Conservation (phyloP, 2,329 filamentous ascomycete genomes). For the Hypoxylon sp. region DNA sequence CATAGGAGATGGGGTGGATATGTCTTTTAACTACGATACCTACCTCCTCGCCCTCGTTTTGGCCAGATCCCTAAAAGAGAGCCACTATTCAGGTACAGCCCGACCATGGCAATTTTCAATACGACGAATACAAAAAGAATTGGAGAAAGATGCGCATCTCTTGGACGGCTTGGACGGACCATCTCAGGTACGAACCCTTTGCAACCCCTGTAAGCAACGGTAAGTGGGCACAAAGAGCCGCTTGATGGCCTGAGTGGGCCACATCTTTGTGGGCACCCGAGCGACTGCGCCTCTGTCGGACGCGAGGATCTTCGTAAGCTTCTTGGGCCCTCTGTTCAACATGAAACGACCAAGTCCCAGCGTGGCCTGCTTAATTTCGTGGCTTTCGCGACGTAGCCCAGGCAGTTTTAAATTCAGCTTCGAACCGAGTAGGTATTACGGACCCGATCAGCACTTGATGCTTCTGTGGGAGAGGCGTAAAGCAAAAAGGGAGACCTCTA, state of each 20-base stretch:
- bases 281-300: conserved; percentile 38
- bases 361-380: conserved; percentile 28
- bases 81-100: not conserved
- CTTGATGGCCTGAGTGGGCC: conserved; percentile 21
- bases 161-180: not conserved
- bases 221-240: conserved; percentile 17
- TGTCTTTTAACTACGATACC: conserved; percentile 27
- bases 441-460: conserved; percentile 13
- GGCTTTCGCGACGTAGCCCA: conserved; percentile 12
- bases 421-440: conserved; percentile 11
- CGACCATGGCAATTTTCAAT: conserved; percentile 16
- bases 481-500: conserved; percentile 3
- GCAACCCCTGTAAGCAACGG: not conserved
- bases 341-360: conserved; percentile 38
- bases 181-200: not conserved
- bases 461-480: not conserved
- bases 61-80: conserved; percentile 8
- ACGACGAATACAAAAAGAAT: conserved; percentile 8
- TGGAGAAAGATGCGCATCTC: not conserved
- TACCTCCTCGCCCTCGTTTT: conserved; percentile 13
- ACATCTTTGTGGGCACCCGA: conserved; percentile 31
- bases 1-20: conserved; percentile 14
- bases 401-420: conserved; percentile 27
- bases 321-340: conserved; percentile 10
- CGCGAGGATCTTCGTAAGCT: conserved; percentile 36